phyloP scores from a whole-genome alignment of 148 eudicot species.

The Heliamphora exappendiculata region DNA sequence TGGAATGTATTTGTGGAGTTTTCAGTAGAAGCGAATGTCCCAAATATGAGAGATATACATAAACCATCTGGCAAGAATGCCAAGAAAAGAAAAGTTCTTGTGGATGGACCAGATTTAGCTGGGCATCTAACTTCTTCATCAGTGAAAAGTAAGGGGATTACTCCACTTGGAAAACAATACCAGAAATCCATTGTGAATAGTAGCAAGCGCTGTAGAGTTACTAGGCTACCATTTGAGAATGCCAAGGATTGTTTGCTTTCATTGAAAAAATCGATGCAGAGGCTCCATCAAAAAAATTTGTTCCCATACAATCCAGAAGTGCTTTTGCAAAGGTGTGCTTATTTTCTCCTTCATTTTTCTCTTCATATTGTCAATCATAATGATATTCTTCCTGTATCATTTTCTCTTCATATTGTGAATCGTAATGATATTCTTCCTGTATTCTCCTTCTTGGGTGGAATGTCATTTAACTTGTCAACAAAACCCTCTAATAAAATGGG shows the following conservation, averaged over 20 bases:
- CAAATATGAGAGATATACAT: not conserved
- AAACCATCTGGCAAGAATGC: slow-evolving; percentile 33
- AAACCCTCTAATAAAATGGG: not conserved
- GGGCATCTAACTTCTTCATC: slow-evolving; percentile 17
- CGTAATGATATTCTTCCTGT: not conserved
- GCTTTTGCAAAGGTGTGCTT: slow-evolving; percentile 61
- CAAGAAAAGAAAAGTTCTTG: slow-evolving; percentile 43
- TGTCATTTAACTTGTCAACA: not conserved
- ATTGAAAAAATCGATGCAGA: slow-evolving; percentile 47
- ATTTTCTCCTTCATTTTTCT: not conserved
- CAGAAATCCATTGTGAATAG: slow-evolving; percentile 14
- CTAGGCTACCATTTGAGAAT: slow-evolving; percentile 30
- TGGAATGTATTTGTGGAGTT: slow-evolving; percentile 51
- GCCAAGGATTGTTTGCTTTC: slow-evolving; percentile 63
- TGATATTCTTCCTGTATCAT: not conserved
- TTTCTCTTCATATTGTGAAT: not conserved
- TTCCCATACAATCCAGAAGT: slow-evolving; percentile 90
- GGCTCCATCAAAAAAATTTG: slow-evolving; percentile 53
- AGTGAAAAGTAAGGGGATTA: slow-evolving; percentile 7
- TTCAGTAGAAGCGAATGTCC: slow-evolving; percentile 19
- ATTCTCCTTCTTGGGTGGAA: not conserved
- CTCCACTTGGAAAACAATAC: slow-evolving; percentile 13
- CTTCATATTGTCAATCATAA: not conserved
- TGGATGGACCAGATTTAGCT: slow-evolving; percentile 13
- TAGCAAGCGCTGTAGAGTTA: slow-evolving; percentile 14